Evolutionary conservation across 768 basidiomycete species (phyloP), one percentile per base, ranked within the genome.

Genomic region (Xanthoconium purpureum): DNA sequence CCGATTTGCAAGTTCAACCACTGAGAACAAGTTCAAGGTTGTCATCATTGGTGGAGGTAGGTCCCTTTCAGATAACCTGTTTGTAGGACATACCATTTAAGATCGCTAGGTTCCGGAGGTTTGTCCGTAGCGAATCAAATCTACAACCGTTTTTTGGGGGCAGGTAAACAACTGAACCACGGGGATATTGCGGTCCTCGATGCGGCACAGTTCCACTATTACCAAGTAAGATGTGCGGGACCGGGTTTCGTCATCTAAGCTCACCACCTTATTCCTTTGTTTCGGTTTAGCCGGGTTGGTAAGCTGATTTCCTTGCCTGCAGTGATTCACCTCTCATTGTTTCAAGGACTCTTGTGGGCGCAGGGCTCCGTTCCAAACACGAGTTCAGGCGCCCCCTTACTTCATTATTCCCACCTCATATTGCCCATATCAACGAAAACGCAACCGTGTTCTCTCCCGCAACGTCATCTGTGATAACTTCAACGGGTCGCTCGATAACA

Each of bases 111-210:
- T 47, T 84, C 84, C 29, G 92, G 80, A 50, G 94, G 94, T 37
- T 70, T 97, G 43, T 81, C 85, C 39, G 88, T 88, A 36, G 93
- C 95, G 37, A 87, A 90, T 62, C 94, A 98, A 73, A 84, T 98
- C 45, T 91, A 87, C 69, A 77, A 92, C 63, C 80, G 86, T 32
- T 94, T 97, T 70, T 79, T 80, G 60, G 75, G 78, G 13, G 84
- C 87, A 43, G 88, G 86, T 10, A 86, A 87, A 60, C 71, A 81
- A 30, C 70, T 97, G 37, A 82, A 78, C 40, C 71, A 78, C 18
- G 89, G 85, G 24, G 95, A 98, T 69, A 84, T 98, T 45, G 91
- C 84, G 7, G 87, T 98, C 53, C 73, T 97, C 33, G 96, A 98
- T 67, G 82, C 81, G 17, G 84, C 91, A 24, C 78, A 88, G 57